Base-by-base conservation (phyloP, 495 filamentous ascomycete species). In the Penicillium desertorum region DNA sequence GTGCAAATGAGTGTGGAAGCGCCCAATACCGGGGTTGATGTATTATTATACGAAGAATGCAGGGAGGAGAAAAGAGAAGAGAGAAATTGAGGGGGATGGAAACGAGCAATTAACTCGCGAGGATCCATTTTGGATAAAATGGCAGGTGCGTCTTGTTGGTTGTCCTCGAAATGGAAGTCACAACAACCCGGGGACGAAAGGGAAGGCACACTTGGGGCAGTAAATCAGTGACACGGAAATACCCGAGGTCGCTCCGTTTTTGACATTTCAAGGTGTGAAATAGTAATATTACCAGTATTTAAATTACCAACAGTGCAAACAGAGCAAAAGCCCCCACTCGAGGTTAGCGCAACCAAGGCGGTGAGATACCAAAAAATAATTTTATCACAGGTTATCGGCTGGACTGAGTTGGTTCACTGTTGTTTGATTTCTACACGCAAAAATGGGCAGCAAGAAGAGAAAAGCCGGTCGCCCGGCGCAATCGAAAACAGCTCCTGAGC, bases 391-490 rank as follows among this genome's bases (percentile, higher is more conserved):
- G 60, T 43, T 52, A 58, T 54, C 59, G 51, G 54, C 23, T 11
- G 47, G 36, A 36, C 22, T 45, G 45, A 56, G 11, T 22, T 22
- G 37, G 8, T 30, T 30, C 16, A 56, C 34, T 54, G 46, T 29
- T 53, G 52, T 30, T 34, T 36, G 39, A 52, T 17, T 45, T n/a
- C 16, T 30, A 19, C 44, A 54, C 44, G 80, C 57, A 58, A 93
- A 53, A 59, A 95, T 95, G 89, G 89, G 70, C 22, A 55, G 53
- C 27, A 92, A 88, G 66, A 94, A 93, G 66, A 85, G 90, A 77
- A 94, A 93, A 74, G 84, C 82, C 2, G 76, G 83, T 42, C 77
- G 73, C 45, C 70, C 74, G n/a, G 58, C 81, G 9, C 76, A 75
- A 51, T 77, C 82, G 32, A 75, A 81, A 48, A 70, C 85, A 34